Evolutionary conservation across 2,329 filamentous ascomycete species (phyloP).

Genomic region (Exophiala lecanii-corni): DNA sequence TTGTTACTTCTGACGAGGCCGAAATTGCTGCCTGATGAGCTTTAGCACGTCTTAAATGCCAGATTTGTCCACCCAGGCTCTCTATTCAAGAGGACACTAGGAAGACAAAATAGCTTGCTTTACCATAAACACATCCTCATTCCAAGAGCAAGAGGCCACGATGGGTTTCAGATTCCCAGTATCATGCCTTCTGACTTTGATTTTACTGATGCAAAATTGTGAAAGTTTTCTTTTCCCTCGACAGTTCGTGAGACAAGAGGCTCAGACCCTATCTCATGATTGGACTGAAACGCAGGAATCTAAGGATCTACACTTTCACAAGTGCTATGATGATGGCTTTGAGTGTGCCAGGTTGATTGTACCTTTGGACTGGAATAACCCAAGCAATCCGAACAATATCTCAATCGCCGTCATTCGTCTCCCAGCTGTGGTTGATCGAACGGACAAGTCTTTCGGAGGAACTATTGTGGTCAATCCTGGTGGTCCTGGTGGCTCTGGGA

Average conservation of each 20-base stretch:
- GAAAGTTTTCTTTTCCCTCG: background rate
- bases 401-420: constrained; percentile 44
- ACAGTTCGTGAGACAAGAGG: background rate
- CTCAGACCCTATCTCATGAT: constrained; percentile 5
- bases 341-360: constrained; percentile 48
- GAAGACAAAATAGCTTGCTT: too few relatives aligned
- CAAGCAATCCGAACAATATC: constrained; percentile 33
- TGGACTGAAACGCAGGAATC: constrained; percentile 27
- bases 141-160: too few relatives aligned
- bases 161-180: too few relatives aligned
- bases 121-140: too few relatives aligned
- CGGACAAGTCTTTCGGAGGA: constrained; percentile 43
- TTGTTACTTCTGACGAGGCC: too few relatives aligned
- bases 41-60: too few relatives aligned
- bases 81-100: too few relatives aligned
- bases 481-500: constrained; percentile 37
- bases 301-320: constrained; percentile 31
- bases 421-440: constrained; percentile 35
- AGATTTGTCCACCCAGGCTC: too few relatives aligned
- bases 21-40: too few relatives aligned
- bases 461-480: constrained; percentile 47
- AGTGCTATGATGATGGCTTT: constrained; percentile 41
- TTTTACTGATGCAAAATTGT: background rate
- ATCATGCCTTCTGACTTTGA: too few relatives aligned
- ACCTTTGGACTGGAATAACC: constrained; percentile 44